Percentiles rank a stretch among this genome's conserved stretches.
These are phyloP conservation scores for Xerocomellus intermedius DNA, from an alignment of 768 basidiomycete species.

Conservation along the genomic window DNA sequence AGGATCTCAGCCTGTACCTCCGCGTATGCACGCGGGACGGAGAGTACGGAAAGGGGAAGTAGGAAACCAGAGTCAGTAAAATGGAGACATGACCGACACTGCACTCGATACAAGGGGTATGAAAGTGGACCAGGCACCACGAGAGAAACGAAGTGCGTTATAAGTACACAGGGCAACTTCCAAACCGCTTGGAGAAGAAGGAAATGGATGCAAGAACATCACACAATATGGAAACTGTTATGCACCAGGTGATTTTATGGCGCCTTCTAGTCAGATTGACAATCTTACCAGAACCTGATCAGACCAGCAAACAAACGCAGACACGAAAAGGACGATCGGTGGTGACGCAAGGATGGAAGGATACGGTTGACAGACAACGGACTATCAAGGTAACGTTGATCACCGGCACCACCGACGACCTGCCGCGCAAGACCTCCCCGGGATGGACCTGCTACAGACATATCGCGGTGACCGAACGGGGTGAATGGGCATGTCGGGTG, in stretches of 20 bases:
- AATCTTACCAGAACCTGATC: constrained; percentile 15
- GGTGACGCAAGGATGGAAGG: constrained; percentile 7
- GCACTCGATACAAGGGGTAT: constrained; percentile 12
- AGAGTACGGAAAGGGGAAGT: constrained; percentile 17
- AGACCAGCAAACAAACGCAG: neutral
- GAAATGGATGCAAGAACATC: constrained; percentile 3
- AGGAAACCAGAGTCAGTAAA: constrained; percentile 16
- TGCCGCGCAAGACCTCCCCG: neutral
- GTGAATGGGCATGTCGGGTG: neutral
- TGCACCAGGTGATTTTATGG: constrained; percentile 6
- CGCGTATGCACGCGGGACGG: constrained; percentile 23
- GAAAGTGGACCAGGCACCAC: constrained; percentile 1
- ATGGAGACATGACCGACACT: constrained; percentile 1
- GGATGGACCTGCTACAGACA: neutral
- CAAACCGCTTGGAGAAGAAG: constrained; percentile 4
- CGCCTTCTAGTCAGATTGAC: constrained; percentile 6
- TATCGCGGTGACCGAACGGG: neutral
- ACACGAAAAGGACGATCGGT: constrained; percentile 7
- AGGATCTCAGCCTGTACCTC: constrained; percentile 23
- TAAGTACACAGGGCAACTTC: neutral
- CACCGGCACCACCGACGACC: constrained; percentile 6
- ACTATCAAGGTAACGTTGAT: constrained; percentile 7
- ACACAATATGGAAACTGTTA: constrained; percentile 11
- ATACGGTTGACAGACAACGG: constrained; percentile 17
- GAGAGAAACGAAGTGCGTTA: constrained; percentile 6